These are phyloP conservation scores for Kondoa subrosea DNA, from an alignment of 768 basidiomycete species.

Conservation along the genomic window DNA sequence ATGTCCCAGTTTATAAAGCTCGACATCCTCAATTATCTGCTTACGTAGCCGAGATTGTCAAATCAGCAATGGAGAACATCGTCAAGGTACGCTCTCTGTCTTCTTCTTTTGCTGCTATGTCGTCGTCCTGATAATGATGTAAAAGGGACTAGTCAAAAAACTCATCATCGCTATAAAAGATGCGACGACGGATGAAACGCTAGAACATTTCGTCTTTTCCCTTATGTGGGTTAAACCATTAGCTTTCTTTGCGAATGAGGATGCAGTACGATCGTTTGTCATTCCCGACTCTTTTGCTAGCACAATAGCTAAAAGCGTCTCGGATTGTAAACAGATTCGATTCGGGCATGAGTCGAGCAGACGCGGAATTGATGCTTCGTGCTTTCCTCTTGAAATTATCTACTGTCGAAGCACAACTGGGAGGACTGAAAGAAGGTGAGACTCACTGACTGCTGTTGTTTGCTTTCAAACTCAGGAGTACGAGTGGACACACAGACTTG, in stretches of 20 bases:
- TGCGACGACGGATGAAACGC: conserved; percentile 43
- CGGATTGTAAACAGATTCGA: conserved; percentile 43
- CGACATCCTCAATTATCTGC: conserved; percentile 72
- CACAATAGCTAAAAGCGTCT: conserved; percentile 11
- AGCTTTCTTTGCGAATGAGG: neutral
- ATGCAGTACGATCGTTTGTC: neutral
- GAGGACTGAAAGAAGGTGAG: conserved; percentile 30
- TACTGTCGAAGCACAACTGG: conserved; percentile 56
- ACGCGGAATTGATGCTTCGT: conserved; percentile 59
- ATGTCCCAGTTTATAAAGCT: conserved; percentile 78
- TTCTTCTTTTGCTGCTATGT: neutral
- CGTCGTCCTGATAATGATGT: conserved; percentile 6
- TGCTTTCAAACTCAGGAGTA: neutral
- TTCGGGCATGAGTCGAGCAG: conserved; percentile 48
- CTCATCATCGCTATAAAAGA: conserved; percentile 72
- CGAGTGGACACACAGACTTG: neutral
- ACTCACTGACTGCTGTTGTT: no score
- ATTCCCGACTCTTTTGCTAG: conserved; percentile 16
- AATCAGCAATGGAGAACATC: conserved; percentile 64
- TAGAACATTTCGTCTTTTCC: conserved; percentile 83
- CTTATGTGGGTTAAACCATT: conserved; percentile 49
- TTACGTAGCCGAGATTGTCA: conserved; percentile 75
- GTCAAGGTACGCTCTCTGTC: conserved; percentile 37
- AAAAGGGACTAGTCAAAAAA: conserved; percentile 59
- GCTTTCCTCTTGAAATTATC: conserved; percentile 65